Evolutionary conservation across 768 basidiomycete species (phyloP), one percentile per base, ranked within the genome.

Genomic region (Suillus clintonianus): DNA sequence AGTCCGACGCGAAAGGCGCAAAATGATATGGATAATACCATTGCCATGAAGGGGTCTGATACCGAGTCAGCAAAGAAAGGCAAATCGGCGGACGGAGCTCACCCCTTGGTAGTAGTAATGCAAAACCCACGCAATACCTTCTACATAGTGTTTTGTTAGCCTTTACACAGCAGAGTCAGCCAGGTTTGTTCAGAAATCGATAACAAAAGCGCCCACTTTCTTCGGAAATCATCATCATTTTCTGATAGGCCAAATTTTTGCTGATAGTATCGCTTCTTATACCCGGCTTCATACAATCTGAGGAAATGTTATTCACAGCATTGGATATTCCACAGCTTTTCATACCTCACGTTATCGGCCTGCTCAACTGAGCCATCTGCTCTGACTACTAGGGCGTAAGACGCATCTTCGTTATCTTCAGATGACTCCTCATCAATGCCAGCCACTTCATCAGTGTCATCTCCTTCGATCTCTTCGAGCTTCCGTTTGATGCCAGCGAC

Each of bases 11-110:
- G 74, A 99, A 99, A 1, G 97, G 97, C 14, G 97, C 94, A 74
- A 97, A 99, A 77, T 99, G 97, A 71, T 91, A 96, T 1, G 97
- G 97, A 75, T 98, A 99, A 79, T 91, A 99, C 97, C 97, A 99
- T 71, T 95, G 88, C 97, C 97, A 99, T 3, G 96, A 97, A 4
- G 93, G 92, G 9, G 92, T 87, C 94, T 91, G 30, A 17, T 27
- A 41, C 39, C 37, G 64, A 50, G 54, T 43, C 51, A 59, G 58
- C n/a, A 58, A 45, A 66, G 36, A 15, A 64, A 24, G 17, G 64
- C 24, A 60, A 5, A 48, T 22, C 14, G 34, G 9, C 45, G 56
- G 48, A 58, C 37, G 43, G 43, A 27, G 77, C 87, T 65, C 76
- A 97, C 95, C 70, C 97, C 97, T 84, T 99, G 97, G 74, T 99